A percentile compares a stretch with the other conserved stretches of the same genome.
phyloP scores from a whole-genome alignment of 2,329 filamentous ascomycete genomes.

The Venturia effusa region DNA sequence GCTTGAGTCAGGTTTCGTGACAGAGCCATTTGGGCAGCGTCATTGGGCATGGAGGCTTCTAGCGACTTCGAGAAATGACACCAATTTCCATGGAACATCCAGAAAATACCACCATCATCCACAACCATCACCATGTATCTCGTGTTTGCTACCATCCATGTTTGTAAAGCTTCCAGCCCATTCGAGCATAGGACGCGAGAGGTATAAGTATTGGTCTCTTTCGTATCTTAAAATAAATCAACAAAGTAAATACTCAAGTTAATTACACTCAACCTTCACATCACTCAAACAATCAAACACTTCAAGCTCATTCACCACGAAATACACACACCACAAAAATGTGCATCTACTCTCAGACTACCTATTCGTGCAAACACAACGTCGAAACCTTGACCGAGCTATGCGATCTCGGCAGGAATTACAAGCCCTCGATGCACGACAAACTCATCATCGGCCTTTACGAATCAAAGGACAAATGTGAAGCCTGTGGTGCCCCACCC shows the following conservation, averaged over 20 bases:
- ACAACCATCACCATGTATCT: not conserved
- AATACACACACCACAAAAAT: not conserved
- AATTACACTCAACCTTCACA: not conserved
- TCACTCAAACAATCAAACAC: not conserved
- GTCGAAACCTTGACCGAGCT: not conserved
- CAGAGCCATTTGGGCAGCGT: not conserved
- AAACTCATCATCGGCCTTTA: conserved; percentile 6
- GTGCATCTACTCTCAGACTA: conserved; percentile 7
- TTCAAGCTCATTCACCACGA: not conserved
- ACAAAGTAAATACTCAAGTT: not conserved
- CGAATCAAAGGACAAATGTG: conserved; percentile 1
- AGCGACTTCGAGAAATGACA: not conserved
- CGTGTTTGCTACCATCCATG: not conserved
- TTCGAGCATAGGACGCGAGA: not conserved
- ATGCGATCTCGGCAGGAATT: not conserved
- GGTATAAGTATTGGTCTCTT: not conserved
- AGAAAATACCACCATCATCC: not conserved
- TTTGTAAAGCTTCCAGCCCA: not conserved
- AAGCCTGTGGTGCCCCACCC: not conserved
- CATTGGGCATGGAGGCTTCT: not conserved
- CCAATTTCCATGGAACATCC: not conserved
- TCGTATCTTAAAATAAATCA: not conserved
- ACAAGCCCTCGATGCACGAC: conserved; percentile 7
- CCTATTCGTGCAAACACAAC: conserved; percentile 8
- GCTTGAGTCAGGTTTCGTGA: not conserved